Conservation (phyloP, 2,329 filamentous ascomycete genomes). For the Exophiala alcalophila region DNA sequence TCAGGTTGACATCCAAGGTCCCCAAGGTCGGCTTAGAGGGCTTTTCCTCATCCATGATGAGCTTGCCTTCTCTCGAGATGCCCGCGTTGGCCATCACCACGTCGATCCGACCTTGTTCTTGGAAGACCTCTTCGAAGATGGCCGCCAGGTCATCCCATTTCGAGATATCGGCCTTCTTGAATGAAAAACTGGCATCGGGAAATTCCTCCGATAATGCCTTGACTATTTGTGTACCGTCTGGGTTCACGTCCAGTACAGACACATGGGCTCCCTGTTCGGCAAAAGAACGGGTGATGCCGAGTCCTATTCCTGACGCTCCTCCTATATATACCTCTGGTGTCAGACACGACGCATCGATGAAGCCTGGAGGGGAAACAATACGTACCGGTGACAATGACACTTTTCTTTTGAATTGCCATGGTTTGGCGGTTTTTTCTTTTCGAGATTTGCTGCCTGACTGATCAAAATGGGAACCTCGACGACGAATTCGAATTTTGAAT, state of each 20-base stretch:
- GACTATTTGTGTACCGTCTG: constrained; percentile 29
- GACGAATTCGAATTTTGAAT: not conserved
- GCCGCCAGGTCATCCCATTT: constrained; percentile 38
- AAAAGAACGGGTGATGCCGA: constrained; percentile 37
- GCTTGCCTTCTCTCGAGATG: constrained; percentile 44
- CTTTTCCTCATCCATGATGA: constrained; percentile 34
- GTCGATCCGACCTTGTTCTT: constrained; percentile 41
- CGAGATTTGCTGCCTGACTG: no score
- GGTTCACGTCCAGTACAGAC: constrained; percentile 37
- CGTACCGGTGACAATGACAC: constrained; percentile 35
- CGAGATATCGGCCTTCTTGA: constrained; percentile 36
- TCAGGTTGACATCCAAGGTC: constrained; percentile 38
- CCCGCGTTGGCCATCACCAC: constrained; percentile 53
- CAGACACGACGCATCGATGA: not conserved
- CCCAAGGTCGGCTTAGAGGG: constrained; percentile 39
- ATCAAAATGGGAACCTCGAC: not conserved
- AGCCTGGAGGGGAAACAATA: not conserved
- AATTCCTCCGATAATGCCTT: constrained; percentile 31
- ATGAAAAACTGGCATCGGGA: constrained; percentile 32
- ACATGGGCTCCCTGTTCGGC: constrained; percentile 34
- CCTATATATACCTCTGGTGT: constrained; percentile 27
- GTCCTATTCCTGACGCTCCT: constrained; percentile 39
- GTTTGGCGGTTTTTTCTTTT: not conserved
- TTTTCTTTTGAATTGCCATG: constrained; percentile 23
- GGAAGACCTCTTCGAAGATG: constrained; percentile 37